Percentiles rank a stretch among this genome's conserved stretches.
Evolutionary conservation across 331 rosid genomes (phyloP).

Genomic region (Prunus yedoensis): DNA sequence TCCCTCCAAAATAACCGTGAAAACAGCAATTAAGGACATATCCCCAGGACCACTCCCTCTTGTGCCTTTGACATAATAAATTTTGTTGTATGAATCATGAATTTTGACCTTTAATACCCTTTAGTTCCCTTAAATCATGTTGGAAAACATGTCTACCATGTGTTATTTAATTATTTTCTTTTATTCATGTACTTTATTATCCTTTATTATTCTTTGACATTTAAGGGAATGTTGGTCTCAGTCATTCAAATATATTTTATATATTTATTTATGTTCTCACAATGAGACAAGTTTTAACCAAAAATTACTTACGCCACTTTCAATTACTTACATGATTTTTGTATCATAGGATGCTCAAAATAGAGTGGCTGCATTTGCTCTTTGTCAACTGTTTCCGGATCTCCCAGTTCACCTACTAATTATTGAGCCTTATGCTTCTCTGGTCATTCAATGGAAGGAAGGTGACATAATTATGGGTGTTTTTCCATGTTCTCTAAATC

Average conservation of each 20-base stretch:
- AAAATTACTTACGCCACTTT: background rate
- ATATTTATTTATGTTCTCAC: background rate
- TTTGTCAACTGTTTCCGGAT: conserved; percentile 78
- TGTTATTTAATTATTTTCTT: background rate
- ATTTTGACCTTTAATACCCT: background rate
- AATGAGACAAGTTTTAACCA: background rate
- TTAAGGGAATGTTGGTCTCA: background rate
- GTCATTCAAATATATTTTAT: background rate
- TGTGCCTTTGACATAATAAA: background rate
- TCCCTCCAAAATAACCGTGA: background rate
- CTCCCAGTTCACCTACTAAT: conserved; percentile 75
- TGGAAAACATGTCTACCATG: background rate
- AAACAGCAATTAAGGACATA: background rate
- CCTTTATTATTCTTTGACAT: background rate
- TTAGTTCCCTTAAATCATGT: too few relatives aligned
- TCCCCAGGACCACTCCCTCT: background rate
- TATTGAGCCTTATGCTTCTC: conserved; percentile 74
- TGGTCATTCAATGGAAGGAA: conserved; percentile 75
- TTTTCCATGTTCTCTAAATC: background rate
- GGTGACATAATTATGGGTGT: conserved; percentile 32
- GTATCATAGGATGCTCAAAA: conserved; percentile 85
- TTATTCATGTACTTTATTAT: background rate
- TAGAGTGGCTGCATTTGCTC: conserved; percentile 91
- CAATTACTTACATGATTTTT: background rate
- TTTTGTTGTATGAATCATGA: background rate